Base-by-base conservation (phyloP, 371 early-diverging fungal species). In the Mucor sp. region DNA sequence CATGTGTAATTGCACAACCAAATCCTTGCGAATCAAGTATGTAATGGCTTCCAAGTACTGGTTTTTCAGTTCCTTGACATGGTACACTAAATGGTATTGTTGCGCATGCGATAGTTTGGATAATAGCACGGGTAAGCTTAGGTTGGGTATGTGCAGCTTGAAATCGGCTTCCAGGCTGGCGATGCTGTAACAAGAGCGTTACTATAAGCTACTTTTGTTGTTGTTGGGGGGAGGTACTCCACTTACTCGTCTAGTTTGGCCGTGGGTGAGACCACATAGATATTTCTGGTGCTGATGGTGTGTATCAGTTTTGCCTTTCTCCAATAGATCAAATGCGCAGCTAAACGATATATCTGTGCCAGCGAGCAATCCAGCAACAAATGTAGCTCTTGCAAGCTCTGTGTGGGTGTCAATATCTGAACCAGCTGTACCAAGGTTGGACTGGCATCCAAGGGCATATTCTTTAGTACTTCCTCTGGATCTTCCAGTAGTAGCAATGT, bases 321-420 rank as follows among this genome's bases (percentile, higher is more conserved):
- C 97, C 97, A 97, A 71, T 92, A 94, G 43, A 95, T 91, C 37
- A 98, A 79, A 76, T 98, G 97, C 0, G 96, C 93, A 9, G 92
- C 95, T 25, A 94, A 68, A 3, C 92, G 86, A 73, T 94, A 96
- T 4, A 97, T 87, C 65, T 95, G 96, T 0, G 95, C 91, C 53
- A 95, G 82, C 3, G 97, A 94, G 73, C 96, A 96, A 72, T 94
- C 94, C 14, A 96, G 72, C 19, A 90, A 74, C 12, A 90, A 72
- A 75, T 94, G 93, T 19, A 97, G 80, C 65, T 93, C 90, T 23
- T 93, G 90, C 39, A 97, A 82, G 48, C 91, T 86, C 71, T 90
- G 91, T 19, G 91, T 94, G 0, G 96, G 96, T n/a, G 93, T 91
- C 19, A 95, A 84, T n/a, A 90, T 89, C 53, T 95, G 94, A 7